Evolutionary conservation across 2,329 filamentous ascomycete species (phyloP).

Genomic region (Aschersonia sp.): DNA sequence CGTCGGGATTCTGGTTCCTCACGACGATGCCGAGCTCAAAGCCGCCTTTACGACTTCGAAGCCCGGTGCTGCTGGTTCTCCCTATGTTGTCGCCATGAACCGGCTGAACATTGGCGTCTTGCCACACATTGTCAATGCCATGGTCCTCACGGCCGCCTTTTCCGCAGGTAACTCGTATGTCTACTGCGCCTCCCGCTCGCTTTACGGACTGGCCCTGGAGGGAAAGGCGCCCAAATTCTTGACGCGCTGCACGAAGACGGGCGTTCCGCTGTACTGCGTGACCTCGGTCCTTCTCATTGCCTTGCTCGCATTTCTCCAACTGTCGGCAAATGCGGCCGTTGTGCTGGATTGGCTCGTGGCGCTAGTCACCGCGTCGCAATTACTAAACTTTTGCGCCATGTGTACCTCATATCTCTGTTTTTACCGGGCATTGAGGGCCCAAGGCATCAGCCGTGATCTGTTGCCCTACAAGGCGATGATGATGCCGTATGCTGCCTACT

Average conservation of each 20-base stretch:
- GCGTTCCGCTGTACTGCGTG: constrained; percentile 66
- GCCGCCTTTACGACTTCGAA: constrained; percentile 42
- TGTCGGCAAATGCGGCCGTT: constrained; percentile 48
- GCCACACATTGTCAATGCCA: constrained; percentile 59
- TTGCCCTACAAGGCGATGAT: constrained; percentile 57
- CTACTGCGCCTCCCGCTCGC: constrained; percentile 53
- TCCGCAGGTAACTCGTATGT: constrained; percentile 51
- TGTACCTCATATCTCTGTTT: constrained; percentile 61
- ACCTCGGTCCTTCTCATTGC: constrained; percentile 49
- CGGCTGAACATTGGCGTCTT: constrained; percentile 47
- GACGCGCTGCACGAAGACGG: constrained; percentile 43
- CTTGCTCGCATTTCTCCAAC: constrained; percentile 59
- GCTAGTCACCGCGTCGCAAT: constrained; percentile 54
- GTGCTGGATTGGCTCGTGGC: constrained; percentile 63
- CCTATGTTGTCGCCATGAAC: constrained; percentile 56
- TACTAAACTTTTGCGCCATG: constrained; percentile 60
- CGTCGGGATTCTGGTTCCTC: constrained; percentile 58
- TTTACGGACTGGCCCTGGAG: constrained; percentile 56
- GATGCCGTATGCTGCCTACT: constrained; percentile 61
- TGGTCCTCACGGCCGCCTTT: constrained; percentile 52
- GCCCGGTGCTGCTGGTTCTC: constrained; percentile 55
- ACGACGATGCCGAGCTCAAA: constrained; percentile 47
- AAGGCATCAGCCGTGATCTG: constrained; percentile 51
- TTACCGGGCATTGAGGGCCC: constrained; percentile 51
- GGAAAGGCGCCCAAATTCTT: constrained; percentile 50